Conservation (phyloP, 371 early-diverging fungal genomes). For the Actinomortierella wolfii region DNA sequence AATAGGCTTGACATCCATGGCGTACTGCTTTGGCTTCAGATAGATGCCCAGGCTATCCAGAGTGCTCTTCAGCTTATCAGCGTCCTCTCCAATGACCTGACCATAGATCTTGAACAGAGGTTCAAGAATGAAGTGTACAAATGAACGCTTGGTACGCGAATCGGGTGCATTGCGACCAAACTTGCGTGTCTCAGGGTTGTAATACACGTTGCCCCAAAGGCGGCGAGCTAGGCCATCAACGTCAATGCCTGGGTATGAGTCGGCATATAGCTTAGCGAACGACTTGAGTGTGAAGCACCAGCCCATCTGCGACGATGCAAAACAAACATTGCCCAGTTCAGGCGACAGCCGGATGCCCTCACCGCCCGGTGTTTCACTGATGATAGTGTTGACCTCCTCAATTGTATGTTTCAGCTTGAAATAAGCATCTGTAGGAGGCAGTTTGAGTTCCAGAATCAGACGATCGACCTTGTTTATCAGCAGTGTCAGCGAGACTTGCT, state of each 20-base stretch:
- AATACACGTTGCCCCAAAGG: slow-evolving; percentile 98
- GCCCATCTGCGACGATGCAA: slow-evolving; percentile 91
- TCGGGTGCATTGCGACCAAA: slow-evolving; percentile 78
- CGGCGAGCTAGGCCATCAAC: slow-evolving; percentile 85
- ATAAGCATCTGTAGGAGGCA: slow-evolving; percentile 97
- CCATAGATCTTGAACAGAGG: slow-evolving; percentile 95
- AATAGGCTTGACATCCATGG: slow-evolving; percentile 82
- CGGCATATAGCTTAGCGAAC: slow-evolving; percentile 92
- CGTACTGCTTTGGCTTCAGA: slow-evolving; percentile 78
- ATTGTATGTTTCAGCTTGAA: slow-evolving; percentile 93
- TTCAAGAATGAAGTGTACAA: slow-evolving; percentile 96
- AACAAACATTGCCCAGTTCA: slow-evolving; percentile 96
- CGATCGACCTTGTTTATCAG: slow-evolving; percentile 98
- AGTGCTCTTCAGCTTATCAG: slow-evolving; percentile 66
- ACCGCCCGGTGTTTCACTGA: slow-evolving; percentile 57
- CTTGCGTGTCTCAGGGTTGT: slow-evolving; percentile 74
- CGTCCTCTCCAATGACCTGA: slow-evolving; percentile 82
- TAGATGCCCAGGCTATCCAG: slow-evolving; percentile 81
- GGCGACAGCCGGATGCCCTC: slow-evolving; percentile 80
- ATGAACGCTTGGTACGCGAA: slow-evolving; percentile 72
- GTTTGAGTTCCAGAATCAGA: slow-evolving; percentile 91
- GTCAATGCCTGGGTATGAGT: slow-evolving; percentile 74
- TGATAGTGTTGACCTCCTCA: slow-evolving; percentile 92
- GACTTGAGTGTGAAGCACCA: slow-evolving; percentile 94
- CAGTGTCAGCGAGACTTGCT: slow-evolving; percentile 81